These are phyloP conservation scores for Skeletonema potamos DNA, from an alignment of 108 stramenopile species.

Conservation along the genomic window DNA sequence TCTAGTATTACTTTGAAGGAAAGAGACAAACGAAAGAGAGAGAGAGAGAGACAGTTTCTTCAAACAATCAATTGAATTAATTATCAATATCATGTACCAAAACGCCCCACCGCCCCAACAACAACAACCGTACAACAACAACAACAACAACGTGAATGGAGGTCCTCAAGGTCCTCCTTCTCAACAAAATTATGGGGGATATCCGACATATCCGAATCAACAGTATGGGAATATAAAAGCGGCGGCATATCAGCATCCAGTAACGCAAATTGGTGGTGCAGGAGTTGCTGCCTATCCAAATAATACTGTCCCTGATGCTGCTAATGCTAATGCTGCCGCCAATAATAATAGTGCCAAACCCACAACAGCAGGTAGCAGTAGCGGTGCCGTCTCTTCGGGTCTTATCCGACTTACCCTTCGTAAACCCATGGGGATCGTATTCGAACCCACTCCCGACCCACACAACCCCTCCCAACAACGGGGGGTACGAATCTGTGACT, in stretches of 20 bases:
- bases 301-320: neutral
- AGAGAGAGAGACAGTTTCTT: neutral
- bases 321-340: neutral
- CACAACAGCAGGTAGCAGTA: neutral
- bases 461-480: slow-evolving; percentile 57
- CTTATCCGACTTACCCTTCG: slow-evolving; percentile 78
- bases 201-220: neutral
- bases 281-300: neutral
- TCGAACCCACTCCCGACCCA: slow-evolving; percentile 88
- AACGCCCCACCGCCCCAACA: neutral
- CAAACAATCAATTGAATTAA: too few species aligned
- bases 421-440: slow-evolving; percentile 91
- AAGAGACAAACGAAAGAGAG: neutral
- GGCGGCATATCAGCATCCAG: neutral
- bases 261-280: neutral
- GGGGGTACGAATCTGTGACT: slow-evolving; percentile 84
- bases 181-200: neutral
- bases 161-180: neutral
- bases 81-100: neutral
- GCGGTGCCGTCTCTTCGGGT: slow-evolving; percentile 7
- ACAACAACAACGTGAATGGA: neutral
- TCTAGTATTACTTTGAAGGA: neutral
- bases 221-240: neutral
- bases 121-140: too few species aligned
- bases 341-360: neutral